Conservation (phyloP, 495 filamentous ascomycete genomes). For the Extremus antarcticus region DNA sequence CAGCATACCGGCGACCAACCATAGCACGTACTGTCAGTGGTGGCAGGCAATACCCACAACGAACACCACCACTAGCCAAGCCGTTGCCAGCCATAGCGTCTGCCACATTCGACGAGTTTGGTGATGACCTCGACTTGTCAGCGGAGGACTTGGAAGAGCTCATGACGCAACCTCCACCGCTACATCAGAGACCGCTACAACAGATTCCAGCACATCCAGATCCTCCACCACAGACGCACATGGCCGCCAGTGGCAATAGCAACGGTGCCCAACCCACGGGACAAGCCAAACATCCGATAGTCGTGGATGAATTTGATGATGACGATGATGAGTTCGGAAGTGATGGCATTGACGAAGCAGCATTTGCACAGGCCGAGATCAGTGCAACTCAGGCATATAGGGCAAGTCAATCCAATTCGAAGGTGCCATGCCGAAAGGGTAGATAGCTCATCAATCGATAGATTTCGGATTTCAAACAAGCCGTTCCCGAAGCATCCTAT, state of each 20-base stretch:
- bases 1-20: constrained; percentile 14
- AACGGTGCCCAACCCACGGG: background rate
- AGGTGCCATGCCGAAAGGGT: constrained; percentile 7
- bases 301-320: constrained; percentile 4
- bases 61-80: constrained; percentile 8
- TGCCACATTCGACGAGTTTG: constrained; percentile 40
- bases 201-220: constrained; percentile 19
- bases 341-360: constrained; percentile 54
- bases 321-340: constrained; percentile 32
- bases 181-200: constrained; percentile 41
- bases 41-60: constrained; percentile 4
- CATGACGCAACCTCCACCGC: constrained; percentile 23
- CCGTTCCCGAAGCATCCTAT: constrained; percentile 3
- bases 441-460: constrained; percentile 20
- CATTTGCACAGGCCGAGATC: constrained; percentile 39
- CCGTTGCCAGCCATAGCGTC: constrained; percentile 17
- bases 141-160: constrained; percentile 24
- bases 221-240: constrained; percentile 3
- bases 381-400: constrained; percentile 41
- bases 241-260: background rate
- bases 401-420: constrained; percentile 12
- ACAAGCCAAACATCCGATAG: background rate
- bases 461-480: constrained; percentile 8
- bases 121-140: constrained; percentile 35
- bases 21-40: background rate